Percentiles rank a stretch among this genome's conserved stretches.
Evolutionary conservation across 805 yeast genomes (phyloP).

Genomic region (Peterozyma xylosa): DNA sequence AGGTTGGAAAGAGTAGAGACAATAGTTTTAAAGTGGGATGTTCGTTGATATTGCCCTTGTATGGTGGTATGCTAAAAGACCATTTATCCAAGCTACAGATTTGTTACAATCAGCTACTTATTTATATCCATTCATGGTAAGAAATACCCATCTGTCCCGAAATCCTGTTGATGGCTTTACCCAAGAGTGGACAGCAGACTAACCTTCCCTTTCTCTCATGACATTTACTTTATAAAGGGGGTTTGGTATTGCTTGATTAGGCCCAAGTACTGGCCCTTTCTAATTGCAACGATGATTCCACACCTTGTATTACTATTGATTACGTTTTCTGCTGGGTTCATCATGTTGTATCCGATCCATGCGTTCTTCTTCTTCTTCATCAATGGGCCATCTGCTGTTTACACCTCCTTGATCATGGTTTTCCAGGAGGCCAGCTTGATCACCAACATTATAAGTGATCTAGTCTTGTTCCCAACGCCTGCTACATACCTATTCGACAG

Average conservation of each 20-base stretch:
- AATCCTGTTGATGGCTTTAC: too few species aligned
- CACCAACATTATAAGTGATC: slow-evolving; percentile 19
- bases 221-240: neutral
- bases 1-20: too few species aligned
- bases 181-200: too few species aligned
- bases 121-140: too few species aligned
- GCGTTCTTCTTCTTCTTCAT: slow-evolving; percentile 12
- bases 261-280: slow-evolving; percentile 6
- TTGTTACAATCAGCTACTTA: too few species aligned
- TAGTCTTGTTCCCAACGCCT: slow-evolving; percentile 23
- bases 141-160: too few species aligned
- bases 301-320: slow-evolving; percentile 10
- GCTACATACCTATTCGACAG: slow-evolving; percentile 22
- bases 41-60: too few species aligned
- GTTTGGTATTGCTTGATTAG: neutral
- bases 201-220: too few species aligned
- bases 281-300: slow-evolving; percentile 9
- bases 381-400: slow-evolving; percentile 13
- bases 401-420: slow-evolving; percentile 13
- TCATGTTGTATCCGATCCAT: slow-evolving; percentile 12
- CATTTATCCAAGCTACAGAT: too few species aligned
- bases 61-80: too few species aligned
- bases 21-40: too few species aligned
- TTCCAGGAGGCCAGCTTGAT: slow-evolving; percentile 23
- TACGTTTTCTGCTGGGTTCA: slow-evolving; percentile 8